A percentile compares a stretch with the other conserved stretches of the same genome.
Conservation (phyloP, 192 early-diverging fungal species). For the Pilobolus umbonatus region DNA sequence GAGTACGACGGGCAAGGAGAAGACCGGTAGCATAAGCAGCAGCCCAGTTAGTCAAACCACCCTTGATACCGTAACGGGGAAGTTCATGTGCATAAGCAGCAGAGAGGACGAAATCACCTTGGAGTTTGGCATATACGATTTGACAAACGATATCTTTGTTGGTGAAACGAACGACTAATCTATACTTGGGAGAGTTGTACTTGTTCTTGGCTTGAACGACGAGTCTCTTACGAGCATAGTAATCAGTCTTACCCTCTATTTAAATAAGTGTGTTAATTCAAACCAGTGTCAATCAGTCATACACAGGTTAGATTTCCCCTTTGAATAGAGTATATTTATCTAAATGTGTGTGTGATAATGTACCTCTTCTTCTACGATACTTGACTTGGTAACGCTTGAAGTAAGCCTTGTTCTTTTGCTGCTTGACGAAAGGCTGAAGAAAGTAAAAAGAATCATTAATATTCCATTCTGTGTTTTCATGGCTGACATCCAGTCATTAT, state of each 20-base stretch:
- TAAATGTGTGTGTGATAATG: conserved; percentile 25
- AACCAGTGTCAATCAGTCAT: too few relatives aligned
- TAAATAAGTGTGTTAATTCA: too few relatives aligned
- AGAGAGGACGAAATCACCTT: conserved; percentile 91
- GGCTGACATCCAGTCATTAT: background rate
- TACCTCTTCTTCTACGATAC: conserved; percentile 98
- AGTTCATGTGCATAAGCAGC: conserved; percentile 98
- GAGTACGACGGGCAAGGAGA: conserved; percentile 90
- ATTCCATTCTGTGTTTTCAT: conserved; percentile 8
- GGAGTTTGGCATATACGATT: conserved; percentile 96
- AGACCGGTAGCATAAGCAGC: conserved; percentile 98
- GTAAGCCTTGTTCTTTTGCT: conserved; percentile 68
- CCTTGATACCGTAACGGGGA: conserved; percentile 89
- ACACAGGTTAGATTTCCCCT: too few relatives aligned
- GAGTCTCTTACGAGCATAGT: conserved; percentile 98
- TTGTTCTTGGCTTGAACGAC: conserved; percentile 99
- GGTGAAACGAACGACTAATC: conserved; percentile 98
- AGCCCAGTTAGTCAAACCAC: conserved; percentile 99
- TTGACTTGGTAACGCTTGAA: conserved; percentile 99
- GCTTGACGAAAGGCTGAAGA: conserved; percentile 34
- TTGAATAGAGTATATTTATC: conserved; percentile 12
- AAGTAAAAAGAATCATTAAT: conserved; percentile 7
- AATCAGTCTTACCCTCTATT: conserved; percentile 99
- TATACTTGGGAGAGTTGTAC: conserved; percentile 99
- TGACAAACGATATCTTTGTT: conserved; percentile 96